phyloP scores from a whole-genome alignment of 1,139 yeast genomes.

The Wickerhamomyces sp. region DNA sequence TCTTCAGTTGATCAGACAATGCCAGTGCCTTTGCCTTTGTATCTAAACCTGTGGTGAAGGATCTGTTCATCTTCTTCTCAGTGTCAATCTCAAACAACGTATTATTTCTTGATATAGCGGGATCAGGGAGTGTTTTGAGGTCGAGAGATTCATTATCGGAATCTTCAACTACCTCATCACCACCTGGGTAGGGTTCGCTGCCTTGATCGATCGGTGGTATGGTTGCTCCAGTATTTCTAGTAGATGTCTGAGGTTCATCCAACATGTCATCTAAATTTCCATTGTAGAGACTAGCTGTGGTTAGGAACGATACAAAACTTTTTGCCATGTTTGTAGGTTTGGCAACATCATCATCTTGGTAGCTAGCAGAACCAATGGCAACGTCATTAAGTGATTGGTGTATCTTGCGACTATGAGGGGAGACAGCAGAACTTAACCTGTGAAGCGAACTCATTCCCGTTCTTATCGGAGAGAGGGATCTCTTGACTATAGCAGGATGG shows the following conservation, averaged over 20 bases:
- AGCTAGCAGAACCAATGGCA: not conserved
- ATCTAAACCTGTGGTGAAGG: conserved; percentile 5
- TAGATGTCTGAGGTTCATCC: conserved; percentile 13
- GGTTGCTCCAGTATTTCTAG: conserved; percentile 3
- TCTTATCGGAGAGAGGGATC: conserved; percentile 7
- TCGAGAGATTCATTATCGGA: too few species aligned
- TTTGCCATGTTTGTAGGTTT: conserved; percentile 36
- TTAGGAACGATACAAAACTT: conserved; percentile 44
- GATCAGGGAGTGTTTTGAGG: not conserved
- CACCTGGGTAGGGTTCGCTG: not conserved
- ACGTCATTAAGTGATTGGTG: too few species aligned
- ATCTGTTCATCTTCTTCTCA: conserved; percentile 8
- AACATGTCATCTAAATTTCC: conserved; percentile 30
- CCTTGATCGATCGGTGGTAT: not conserved
- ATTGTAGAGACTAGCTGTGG: conserved; percentile 48
- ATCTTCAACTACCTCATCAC: not conserved
- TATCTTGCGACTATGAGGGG: not conserved
- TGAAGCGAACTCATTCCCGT: conserved; percentile 1
- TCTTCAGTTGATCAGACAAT: conserved; percentile 29
- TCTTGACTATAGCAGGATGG: conserved; percentile 4
- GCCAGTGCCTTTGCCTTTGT: conserved; percentile 27
- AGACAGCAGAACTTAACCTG: not conserved
- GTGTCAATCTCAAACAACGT: conserved; percentile 4
- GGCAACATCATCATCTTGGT: conserved; percentile 26
- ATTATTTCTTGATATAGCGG: not conserved